These are phyloP conservation scores for Aspergillus haitiensis DNA, from an alignment of 495 filamentous ascomycete species.

Conservation along the genomic window DNA sequence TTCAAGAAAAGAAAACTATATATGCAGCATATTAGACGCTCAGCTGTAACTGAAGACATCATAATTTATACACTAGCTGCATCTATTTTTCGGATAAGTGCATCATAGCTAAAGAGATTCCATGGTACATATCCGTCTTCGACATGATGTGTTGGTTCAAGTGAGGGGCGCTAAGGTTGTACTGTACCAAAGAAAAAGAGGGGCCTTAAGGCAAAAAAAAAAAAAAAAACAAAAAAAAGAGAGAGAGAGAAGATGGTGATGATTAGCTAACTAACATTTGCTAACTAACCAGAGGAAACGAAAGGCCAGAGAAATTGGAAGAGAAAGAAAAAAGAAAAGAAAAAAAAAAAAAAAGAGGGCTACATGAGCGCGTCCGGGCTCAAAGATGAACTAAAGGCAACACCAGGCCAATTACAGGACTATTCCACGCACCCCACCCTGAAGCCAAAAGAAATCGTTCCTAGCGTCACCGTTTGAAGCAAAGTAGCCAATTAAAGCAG, in stretches of 20 bases:
- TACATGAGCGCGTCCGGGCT: constrained; percentile 3
- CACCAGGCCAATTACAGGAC: constrained; percentile 17
- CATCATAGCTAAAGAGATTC: constrained; percentile 18
- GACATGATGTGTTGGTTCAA: neutral
- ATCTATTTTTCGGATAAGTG: constrained; percentile 17
- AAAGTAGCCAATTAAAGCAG: constrained; percentile 19
- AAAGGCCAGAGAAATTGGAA: constrained; percentile 6
- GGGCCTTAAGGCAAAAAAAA: neutral
- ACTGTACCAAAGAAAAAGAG: neutral
- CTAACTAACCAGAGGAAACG: neutral
- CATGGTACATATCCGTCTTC: constrained; percentile 14
- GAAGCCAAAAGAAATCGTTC: constrained; percentile 35
- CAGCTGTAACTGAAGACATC: neutral
- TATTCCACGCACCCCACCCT: constrained; percentile 25
- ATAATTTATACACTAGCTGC: constrained; percentile 15
- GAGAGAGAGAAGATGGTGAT: neutral
- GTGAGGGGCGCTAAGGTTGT: neutral
- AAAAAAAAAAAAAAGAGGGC: constrained; percentile 10
- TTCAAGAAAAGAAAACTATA: no score
- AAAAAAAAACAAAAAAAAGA: constrained; percentile 2
- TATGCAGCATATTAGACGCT: no score
- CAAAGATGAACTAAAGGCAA: constrained; percentile 15
- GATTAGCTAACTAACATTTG: neutral
- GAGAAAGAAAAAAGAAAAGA: constrained; percentile 12
- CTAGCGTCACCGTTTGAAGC: constrained; percentile 42